phyloP scores from a whole-genome alignment of 75 land plant species.

The Isoetes taiwanensis region DNA sequence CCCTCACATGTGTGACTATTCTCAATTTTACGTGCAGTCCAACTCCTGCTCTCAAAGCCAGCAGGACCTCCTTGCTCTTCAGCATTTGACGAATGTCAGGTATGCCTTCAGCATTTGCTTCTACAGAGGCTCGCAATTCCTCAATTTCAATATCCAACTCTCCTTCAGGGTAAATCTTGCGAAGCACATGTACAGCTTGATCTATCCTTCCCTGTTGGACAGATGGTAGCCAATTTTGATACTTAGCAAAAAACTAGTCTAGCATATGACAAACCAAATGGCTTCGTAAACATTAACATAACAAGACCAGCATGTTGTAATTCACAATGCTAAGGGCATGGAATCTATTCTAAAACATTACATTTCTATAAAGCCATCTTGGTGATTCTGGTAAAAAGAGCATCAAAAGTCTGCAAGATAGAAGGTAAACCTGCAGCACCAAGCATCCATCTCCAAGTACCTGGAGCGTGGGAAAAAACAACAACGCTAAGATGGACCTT shows the following conservation, averaged over 20 bases:
- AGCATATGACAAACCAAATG: too few species aligned
- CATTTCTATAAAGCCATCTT: conserved; percentile 55
- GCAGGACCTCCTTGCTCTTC: conserved; percentile 11
- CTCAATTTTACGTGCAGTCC: conserved; percentile 27
- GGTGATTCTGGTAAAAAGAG: conserved; percentile 70
- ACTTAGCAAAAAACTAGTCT: too few species aligned
- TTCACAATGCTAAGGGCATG: too few species aligned
- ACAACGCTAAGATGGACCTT: neutral
- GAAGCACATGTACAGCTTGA: conserved; percentile 41
- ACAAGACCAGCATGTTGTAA: neutral
- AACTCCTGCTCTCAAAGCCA: conserved; percentile 31
- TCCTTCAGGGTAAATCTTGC: conserved; percentile 46
- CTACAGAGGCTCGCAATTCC: conserved; percentile 36
- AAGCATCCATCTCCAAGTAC: conserved; percentile 90
- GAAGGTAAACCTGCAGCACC: conserved; percentile 69
- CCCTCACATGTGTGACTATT: too few species aligned
- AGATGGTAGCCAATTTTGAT: too few species aligned
- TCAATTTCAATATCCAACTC: conserved; percentile 42
- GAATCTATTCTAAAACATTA: too few species aligned
- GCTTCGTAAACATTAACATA: neutral
- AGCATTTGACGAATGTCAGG: conserved; percentile 2
- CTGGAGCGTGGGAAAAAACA: conserved; percentile 34
- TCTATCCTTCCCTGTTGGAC: conserved; percentile 28
- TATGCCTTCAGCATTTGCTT: conserved; percentile 31
- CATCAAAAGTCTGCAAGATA: conserved; percentile 57